Evolutionary conservation across 371 early-diverging fungal species (phyloP).

Genomic region (Mucor mucedo): DNA sequence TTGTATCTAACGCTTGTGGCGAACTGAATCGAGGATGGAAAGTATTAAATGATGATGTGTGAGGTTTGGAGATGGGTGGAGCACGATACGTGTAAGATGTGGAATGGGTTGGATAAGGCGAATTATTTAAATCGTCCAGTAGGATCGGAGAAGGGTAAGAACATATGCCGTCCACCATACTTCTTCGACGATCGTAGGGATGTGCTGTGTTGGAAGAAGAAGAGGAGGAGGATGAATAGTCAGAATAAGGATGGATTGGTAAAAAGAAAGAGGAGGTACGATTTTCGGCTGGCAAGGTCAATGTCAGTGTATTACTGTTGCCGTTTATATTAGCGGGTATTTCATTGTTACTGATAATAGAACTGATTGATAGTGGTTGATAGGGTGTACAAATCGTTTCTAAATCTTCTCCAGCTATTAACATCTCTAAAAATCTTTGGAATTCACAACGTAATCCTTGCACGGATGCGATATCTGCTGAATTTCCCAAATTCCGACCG

Average conservation of each 20-base stretch:
- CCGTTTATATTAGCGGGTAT: slow-evolving; percentile 16
- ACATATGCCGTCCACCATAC: slow-evolving; percentile 36
- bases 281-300: slow-evolving; percentile 17
- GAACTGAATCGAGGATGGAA: slow-evolving; percentile 32
- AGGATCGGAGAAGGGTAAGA: slow-evolving; percentile 18
- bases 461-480: slow-evolving; percentile 79
- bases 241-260: slow-evolving; percentile 16
- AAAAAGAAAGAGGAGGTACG: slow-evolving; percentile 13
- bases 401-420: slow-evolving; percentile 41
- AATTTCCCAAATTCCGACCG: slow-evolving; percentile 86
- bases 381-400: slow-evolving; percentile 20
- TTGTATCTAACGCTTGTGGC: slow-evolving; percentile 28
- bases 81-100: slow-evolving; percentile 17
- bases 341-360: slow-evolving; percentile 1
- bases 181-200: slow-evolving; percentile 32
- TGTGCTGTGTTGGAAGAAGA: slow-evolving; percentile 7
- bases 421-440: slow-evolving; percentile 67
- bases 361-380: slow-evolving; percentile 7
- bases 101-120: not conserved
- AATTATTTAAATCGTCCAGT: slow-evolving; percentile 6
- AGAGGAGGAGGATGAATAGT: slow-evolving; percentile 4
- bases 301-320: slow-evolving; percentile 9
- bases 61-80: slow-evolving; percentile 7
- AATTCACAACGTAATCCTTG: slow-evolving; percentile 81
- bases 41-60: slow-evolving; percentile 2